Conservation (phyloP, 2,329 filamentous ascomycete genomes). For the Xylaria sp. region DNA sequence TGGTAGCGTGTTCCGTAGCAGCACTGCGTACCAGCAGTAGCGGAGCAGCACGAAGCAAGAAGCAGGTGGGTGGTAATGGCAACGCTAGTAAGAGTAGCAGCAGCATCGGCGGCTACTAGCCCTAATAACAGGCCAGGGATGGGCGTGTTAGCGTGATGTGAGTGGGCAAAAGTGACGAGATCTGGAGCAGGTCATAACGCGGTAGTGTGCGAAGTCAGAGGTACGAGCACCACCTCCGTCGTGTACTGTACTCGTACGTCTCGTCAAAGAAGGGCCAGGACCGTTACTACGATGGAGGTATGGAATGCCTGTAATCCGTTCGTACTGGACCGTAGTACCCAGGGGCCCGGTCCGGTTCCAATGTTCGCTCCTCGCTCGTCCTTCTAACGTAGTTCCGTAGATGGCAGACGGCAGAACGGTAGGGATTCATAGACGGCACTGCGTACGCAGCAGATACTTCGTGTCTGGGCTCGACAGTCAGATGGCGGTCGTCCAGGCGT, state of each 20-base stretch:
- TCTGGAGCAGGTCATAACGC: neutral
- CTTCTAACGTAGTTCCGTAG: neutral
- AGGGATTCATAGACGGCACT: too few species aligned
- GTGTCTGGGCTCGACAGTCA: neutral
- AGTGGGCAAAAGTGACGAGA: conserved; percentile 18
- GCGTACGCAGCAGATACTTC: neutral
- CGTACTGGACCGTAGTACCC: neutral
- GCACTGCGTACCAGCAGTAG: neutral
- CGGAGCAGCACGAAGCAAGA: neutral
- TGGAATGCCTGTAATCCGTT: too few species aligned
- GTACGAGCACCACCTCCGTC: too few species aligned
- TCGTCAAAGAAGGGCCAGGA: neutral
- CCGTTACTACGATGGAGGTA: neutral
- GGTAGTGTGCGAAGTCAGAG: neutral
- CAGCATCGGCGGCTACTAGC: conserved; percentile 8
- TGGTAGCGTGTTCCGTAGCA: neutral
- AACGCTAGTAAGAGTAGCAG: neutral
- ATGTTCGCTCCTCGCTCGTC: neutral
- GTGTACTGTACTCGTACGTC: neutral
- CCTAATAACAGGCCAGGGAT: conserved; percentile 3
- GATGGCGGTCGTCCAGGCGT: neutral
- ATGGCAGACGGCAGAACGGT: too few species aligned
- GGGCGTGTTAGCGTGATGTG: conserved; percentile 12
- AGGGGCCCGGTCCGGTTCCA: neutral
- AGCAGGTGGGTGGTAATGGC: neutral